These are phyloP conservation scores for Globisporangium ultimum DNA, from an alignment of 352 stramenopile genomes.

Conservation along the genomic window DNA sequence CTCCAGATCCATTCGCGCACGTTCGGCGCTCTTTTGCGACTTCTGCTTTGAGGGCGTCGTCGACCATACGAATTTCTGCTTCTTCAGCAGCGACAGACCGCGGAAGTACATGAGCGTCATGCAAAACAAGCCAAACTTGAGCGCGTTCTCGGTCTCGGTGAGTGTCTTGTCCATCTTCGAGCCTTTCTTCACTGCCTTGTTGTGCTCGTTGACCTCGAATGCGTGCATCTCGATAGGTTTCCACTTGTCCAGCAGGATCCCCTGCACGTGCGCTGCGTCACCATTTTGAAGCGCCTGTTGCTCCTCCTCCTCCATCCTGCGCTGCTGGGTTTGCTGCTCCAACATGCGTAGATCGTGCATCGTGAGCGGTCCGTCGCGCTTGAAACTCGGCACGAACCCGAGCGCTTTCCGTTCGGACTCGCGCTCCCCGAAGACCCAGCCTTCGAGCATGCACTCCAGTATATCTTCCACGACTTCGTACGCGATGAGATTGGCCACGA, in stretches of 20 bases:
- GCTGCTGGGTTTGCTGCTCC: conserved; percentile 31
- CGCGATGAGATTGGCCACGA: conserved; percentile 84
- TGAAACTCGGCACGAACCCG: conserved; percentile 84
- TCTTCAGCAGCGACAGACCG: conserved; percentile 82
- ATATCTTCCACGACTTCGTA: conserved; percentile 93
- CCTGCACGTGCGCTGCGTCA: conserved; percentile 39
- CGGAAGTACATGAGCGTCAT: conserved; percentile 97
- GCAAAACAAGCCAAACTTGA: conserved; percentile 96
- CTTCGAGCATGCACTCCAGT: conserved; percentile 94
- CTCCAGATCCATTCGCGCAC: conserved; percentile 50
- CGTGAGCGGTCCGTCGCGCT: conserved; percentile 69
- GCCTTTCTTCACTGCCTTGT: conserved; percentile 70
- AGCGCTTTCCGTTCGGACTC: conserved; percentile 68
- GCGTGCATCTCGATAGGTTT: conserved; percentile 66
- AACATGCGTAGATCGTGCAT: conserved; percentile 67
- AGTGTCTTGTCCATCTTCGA: conserved; percentile 64
- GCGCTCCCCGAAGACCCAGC: conserved; percentile 94
- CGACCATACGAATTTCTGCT: conserved; percentile 82
- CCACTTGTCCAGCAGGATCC: conserved; percentile 64
- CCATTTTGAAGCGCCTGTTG: conserved; percentile 18
- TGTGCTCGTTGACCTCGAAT: conserved; percentile 39
- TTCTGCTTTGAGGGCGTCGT: conserved; percentile 19
- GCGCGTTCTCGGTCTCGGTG: conserved; percentile 87
- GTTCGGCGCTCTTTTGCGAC: conserved; percentile 30
- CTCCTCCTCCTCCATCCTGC: conserved; percentile 31